phyloP scores from a whole-genome alignment of 345 rosid species.

The Eucalyptus guilfoylei region DNA sequence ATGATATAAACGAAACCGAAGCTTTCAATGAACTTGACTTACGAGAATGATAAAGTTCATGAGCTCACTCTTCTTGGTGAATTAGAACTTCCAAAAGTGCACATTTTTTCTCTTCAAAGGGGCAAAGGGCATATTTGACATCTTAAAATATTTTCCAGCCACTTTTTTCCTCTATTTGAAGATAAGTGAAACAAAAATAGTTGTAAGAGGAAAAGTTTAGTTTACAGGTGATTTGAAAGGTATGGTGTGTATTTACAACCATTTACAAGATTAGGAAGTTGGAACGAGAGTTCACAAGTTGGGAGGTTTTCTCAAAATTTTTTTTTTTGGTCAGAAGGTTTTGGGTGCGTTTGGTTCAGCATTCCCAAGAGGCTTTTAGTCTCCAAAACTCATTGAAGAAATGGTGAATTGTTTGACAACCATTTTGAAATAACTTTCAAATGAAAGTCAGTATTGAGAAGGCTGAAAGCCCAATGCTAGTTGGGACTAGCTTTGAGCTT shows the following conservation, averaged over 20 bases:
- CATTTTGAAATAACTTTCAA: too few species aligned
- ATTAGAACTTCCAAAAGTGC: neutral
- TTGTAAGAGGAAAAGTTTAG: neutral
- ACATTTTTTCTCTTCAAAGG: neutral
- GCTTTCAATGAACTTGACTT: neutral
- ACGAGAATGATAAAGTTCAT: neutral
- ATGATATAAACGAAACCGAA: neutral
- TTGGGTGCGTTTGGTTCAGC: too few species aligned
- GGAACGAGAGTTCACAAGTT: neutral
- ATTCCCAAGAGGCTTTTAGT: accelerated
- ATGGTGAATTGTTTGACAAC: accelerated
- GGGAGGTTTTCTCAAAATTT: neutral
- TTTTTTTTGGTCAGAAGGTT: too few species aligned
- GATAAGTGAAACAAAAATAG: neutral
- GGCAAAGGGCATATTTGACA: neutral
- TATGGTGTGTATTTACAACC: neutral
- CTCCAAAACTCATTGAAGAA: accelerated
- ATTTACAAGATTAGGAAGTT: neutral
- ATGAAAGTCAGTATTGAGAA: too few species aligned
- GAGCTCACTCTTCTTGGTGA: neutral
- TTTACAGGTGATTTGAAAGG: neutral
- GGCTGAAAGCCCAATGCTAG: too few species aligned
- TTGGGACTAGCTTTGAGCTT: accelerated
- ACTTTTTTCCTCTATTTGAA: neutral
- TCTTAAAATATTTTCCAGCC: neutral